These are phyloP conservation scores for Arabidopsis hybrid DNA, from an alignment of 441 rosid species.

Conservation along the genomic window DNA sequence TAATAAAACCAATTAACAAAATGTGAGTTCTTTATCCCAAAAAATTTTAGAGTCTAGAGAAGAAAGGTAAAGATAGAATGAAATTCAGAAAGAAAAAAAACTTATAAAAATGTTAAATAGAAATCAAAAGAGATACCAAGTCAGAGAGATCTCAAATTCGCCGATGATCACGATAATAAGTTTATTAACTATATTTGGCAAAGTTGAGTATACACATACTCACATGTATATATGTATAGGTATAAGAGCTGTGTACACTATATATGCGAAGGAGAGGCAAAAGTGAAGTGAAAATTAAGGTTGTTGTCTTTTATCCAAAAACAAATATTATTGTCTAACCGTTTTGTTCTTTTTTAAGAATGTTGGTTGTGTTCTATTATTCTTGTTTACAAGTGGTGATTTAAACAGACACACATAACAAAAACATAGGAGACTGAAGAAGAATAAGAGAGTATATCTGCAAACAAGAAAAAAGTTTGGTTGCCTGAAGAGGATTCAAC, in stretches of 20 bases:
- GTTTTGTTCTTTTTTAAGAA: constrained; percentile 16
- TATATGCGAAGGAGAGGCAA: constrained; percentile 1
- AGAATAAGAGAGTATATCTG: not conserved
- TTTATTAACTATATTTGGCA: constrained; percentile 8
- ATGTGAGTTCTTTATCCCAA: not conserved
- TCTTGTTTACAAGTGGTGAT: constrained; percentile 4
- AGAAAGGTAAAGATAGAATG: not conserved
- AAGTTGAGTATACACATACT: not conserved
- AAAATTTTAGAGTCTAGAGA: not conserved
- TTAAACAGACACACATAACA: not conserved
- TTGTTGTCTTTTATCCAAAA: not conserved
- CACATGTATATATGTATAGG: not conserved
- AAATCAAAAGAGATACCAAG: constrained; percentile 19
- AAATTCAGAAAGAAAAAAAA: not conserved
- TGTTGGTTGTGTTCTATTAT: constrained; percentile 26
- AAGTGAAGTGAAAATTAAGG: constrained; percentile 23
- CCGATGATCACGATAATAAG: not conserved
- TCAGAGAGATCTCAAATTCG: constrained; percentile 16
- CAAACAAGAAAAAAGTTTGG: not conserved
- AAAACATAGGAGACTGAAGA: not conserved
- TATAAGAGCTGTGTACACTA: constrained; percentile 15
- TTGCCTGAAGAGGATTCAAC: not conserved
- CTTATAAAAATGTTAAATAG: not conserved
- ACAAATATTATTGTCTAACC: constrained; percentile 6
- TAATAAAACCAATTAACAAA: not conserved